A percentile compares a stretch with the other conserved stretches of the same genome.
These are phyloP conservation scores for Hericium rajendrae DNA, from an alignment of 768 basidiomycete genomes.

Conservation along the genomic window DNA sequence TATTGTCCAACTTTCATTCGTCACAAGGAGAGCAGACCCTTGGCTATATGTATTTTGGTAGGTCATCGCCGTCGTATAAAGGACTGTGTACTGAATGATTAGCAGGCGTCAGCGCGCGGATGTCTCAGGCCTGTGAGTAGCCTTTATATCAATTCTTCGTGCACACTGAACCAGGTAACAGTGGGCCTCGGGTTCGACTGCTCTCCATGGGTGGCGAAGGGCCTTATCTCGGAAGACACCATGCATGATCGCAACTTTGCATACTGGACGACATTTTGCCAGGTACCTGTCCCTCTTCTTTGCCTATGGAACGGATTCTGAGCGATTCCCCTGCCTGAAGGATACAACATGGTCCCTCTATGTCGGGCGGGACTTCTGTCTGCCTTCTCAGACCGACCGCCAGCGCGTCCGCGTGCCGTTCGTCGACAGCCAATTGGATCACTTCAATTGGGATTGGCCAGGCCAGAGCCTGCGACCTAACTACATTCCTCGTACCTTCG, in stretches of 20 bases:
- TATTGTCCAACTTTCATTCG: conserved; percentile 31
- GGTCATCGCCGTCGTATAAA: neutral
- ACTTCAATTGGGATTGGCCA: conserved; percentile 33
- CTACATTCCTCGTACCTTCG: conserved; percentile 10
- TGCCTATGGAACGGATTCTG: neutral
- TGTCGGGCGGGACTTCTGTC: conserved; percentile 51
- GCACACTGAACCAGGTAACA: conserved; percentile 14
- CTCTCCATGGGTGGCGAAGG: conserved; percentile 44
- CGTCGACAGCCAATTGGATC: conserved; percentile 40
- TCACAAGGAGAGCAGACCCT: conserved; percentile 30
- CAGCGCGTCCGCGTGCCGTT: conserved; percentile 36
- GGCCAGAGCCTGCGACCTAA: conserved; percentile 17
- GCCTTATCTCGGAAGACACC: conserved; percentile 41
- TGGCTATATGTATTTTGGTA: conserved; percentile 35
- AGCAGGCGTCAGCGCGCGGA: conserved; percentile 47
- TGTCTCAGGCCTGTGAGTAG: conserved; percentile 48
- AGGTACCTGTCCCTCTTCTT: conserved; percentile 23
- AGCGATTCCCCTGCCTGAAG: conserved; percentile 17
- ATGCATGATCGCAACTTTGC: conserved; percentile 52
- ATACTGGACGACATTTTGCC: conserved; percentile 48
- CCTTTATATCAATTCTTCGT: neutral
- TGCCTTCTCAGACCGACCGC: conserved; percentile 28
- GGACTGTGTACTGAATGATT: neutral
- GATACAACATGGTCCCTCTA: conserved; percentile 60
- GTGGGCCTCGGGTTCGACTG: conserved; percentile 52